phyloP scores from a whole-genome alignment of 2,329 filamentous ascomycete species.

The Colletotrichum tamarilloi region DNA sequence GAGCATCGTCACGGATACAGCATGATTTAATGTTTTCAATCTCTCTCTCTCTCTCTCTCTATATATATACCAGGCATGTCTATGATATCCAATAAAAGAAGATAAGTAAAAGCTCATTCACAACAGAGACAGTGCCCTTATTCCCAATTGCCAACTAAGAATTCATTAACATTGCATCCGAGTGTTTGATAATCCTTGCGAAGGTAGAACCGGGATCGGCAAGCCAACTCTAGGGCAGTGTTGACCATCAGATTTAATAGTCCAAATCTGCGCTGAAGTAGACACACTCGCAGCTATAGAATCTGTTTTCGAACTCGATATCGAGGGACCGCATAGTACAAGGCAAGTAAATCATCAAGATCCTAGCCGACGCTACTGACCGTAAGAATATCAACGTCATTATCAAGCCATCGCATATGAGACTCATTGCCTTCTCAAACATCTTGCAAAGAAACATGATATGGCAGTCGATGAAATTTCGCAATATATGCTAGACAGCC shows the following conservation, averaged over 20 bases:
- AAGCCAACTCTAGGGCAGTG: background rate
- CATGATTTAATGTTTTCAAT: background rate
- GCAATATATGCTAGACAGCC: background rate
- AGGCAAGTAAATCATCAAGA: background rate
- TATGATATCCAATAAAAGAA: background rate
- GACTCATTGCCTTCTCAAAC: background rate
- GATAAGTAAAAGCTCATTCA: background rate
- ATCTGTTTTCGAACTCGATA: background rate
- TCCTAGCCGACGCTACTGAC: slow-evolving; percentile 3
- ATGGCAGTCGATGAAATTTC: background rate
- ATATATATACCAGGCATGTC: background rate
- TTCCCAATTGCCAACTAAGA: no score
- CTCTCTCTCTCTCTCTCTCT: no score
- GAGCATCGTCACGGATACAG: background rate
- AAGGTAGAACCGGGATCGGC: background rate
- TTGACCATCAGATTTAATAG: background rate
- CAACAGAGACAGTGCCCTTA: no score
- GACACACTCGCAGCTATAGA: background rate
- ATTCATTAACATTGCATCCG: background rate
- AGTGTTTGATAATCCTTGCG: background rate
- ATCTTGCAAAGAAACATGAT: background rate
- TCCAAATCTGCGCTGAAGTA: background rate
- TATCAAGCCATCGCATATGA: background rate
- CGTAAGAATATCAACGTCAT: background rate
- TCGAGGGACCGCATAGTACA: background rate